Evolutionary conservation across 2,329 filamentous ascomycete species (phyloP).

Genomic region (Nemania sp.): DNA sequence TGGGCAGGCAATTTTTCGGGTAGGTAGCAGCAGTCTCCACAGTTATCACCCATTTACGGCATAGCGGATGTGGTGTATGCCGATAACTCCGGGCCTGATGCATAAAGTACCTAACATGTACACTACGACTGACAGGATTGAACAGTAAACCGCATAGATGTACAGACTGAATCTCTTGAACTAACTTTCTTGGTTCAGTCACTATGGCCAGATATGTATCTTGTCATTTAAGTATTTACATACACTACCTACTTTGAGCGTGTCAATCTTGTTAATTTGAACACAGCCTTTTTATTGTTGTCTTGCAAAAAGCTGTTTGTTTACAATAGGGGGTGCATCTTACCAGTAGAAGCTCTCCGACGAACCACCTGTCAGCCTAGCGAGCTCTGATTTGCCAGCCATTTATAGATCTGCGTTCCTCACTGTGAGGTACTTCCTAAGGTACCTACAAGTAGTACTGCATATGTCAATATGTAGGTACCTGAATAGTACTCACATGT

Average conservation of each 20-base stretch:
- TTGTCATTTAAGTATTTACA: too few species aligned
- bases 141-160: too few species aligned
- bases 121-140: too few species aligned
- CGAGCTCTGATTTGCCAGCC: conserved; percentile 21
- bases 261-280: too few species aligned
- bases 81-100: conserved; percentile 21
- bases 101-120: neutral
- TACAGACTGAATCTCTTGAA: too few species aligned
- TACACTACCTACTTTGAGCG: too few species aligned
- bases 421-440: neutral
- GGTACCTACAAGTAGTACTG: neutral
- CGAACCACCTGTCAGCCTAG: conserved; percentile 16
- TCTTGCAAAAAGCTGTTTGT: too few species aligned
- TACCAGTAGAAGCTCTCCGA: conserved; percentile 1
- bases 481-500: too few species aligned
- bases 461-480: neutral
- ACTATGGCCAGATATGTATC: neutral
- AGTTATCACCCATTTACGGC: neutral
- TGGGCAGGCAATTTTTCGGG: conserved; percentile 21
- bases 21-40: neutral
- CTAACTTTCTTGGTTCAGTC: too few species aligned
- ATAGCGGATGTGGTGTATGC: neutral
- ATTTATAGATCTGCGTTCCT: conserved; percentile 14
- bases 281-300: too few species aligned
- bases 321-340: neutral